Evolutionary conservation across 139 green algal genomes (phyloP).

Genomic region (Helicosporidium sp.): DNA sequence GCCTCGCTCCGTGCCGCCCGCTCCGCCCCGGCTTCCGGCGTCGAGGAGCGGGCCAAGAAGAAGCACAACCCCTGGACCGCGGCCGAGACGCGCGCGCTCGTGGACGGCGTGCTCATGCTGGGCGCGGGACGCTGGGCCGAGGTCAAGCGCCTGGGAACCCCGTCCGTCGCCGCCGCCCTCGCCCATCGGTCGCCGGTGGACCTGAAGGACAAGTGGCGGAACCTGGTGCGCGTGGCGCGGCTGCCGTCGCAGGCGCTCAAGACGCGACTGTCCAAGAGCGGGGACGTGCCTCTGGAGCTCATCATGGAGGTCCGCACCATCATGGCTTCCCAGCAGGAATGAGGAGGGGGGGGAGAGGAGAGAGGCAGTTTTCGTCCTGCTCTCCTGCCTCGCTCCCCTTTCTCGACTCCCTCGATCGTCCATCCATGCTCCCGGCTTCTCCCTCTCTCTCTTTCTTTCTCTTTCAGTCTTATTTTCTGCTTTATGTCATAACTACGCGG

Average conservation of each 20-base stretch:
- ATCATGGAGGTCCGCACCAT: slow-evolving; percentile 5
- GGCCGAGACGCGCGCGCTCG: slow-evolving; percentile 45
- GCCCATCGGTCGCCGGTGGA: slow-evolving; percentile 11
- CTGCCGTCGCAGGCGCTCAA: slow-evolving; percentile 3
- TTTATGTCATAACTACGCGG: no score
- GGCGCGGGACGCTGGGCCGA: slow-evolving; percentile 50
- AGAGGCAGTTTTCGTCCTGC: no score
- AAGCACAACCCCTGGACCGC: slow-evolving; percentile 39
- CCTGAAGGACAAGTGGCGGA: slow-evolving; percentile 28
- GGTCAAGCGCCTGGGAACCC: slow-evolving; percentile 25
- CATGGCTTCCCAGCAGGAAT: no score
- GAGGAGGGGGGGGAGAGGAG: no score
- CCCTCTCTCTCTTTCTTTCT: no score
- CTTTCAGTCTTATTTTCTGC: no score
- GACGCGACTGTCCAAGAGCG: slow-evolving; percentile 1
- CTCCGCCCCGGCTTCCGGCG: not conserved
- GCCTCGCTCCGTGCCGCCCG: no score
- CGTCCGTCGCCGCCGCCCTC: slow-evolving; percentile 10
- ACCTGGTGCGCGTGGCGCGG: slow-evolving; percentile 13
- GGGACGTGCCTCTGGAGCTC: slow-evolving; percentile 2
- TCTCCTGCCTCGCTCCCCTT: no score
- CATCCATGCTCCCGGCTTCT: no score
- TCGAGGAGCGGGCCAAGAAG: slow-evolving; percentile 17
- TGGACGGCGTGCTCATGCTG: slow-evolving; percentile 44
- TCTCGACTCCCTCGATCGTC: no score